Percentiles rank a stretch among this genome's conserved stretches.
These are phyloP conservation scores for Ophiocordyceps camponoti-floridani DNA, from an alignment of 2,329 filamentous ascomycete genomes.

Conservation along the genomic window DNA sequence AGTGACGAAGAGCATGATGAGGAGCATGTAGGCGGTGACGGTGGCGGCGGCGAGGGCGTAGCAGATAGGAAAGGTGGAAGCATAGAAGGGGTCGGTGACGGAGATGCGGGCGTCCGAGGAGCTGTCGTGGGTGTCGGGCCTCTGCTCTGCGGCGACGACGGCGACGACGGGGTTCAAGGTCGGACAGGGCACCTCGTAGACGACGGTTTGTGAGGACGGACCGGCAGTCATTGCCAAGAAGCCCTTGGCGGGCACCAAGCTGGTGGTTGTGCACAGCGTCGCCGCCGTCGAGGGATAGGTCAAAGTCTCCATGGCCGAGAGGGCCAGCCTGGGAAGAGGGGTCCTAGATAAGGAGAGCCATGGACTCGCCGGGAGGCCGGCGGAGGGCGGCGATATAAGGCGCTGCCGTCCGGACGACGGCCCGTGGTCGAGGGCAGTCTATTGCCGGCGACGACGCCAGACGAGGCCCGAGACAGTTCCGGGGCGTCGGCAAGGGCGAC, in stretches of 20 bases:
- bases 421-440: not conserved
- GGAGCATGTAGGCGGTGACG: conserved; percentile 76
- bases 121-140: conserved; percentile 11
- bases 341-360: not conserved
- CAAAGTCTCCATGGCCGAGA: conserved; percentile 1
- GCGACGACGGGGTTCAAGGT: conserved; percentile 8
- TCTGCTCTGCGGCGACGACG: conserved; percentile 20
- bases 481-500: not conserved
- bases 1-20: conserved; percentile 86
- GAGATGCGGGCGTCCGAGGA: conserved; percentile 27
- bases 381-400: not conserved
- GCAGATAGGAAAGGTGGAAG: conserved; percentile 79
- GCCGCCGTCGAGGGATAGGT: conserved; percentile 9
- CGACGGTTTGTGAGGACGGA: conserved; percentile 23
- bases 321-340: not conserved
- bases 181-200: conserved; percentile 27
- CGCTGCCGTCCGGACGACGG: not conserved
- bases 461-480: not conserved
- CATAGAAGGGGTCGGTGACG: conserved; percentile 76
- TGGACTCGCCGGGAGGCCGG: not conserved
- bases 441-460: not conserved
- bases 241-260: conserved; percentile 22
- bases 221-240: conserved; percentile 31
- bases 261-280: conserved; percentile 20
- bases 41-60: conserved; percentile 88